Percentiles rank a stretch among this genome's conserved stretches.
These are phyloP conservation scores for Bacidia gigantensis DNA, from an alignment of 495 filamentous ascomycete genomes.

Conservation along the genomic window DNA sequence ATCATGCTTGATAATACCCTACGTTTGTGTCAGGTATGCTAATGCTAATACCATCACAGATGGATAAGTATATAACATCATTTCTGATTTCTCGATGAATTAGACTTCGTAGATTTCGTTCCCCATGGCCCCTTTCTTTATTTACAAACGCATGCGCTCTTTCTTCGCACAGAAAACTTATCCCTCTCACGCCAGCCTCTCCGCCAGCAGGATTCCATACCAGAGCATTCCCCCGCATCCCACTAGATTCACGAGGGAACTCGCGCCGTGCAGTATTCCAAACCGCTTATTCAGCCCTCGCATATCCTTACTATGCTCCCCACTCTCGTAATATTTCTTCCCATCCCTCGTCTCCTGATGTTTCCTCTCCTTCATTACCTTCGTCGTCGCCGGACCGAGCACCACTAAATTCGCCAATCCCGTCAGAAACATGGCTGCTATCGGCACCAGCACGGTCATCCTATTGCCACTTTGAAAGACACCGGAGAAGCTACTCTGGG, in stretches of 20 bases:
- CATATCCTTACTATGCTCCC: slow-evolving; percentile 73
- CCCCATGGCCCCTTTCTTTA: too few species aligned
- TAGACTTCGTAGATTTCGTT: too few species aligned
- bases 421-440: slow-evolving; percentile 48
- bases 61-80: too few species aligned
- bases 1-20: too few species aligned
- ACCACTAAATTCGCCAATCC: slow-evolving; percentile 52
- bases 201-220: slow-evolving; percentile 60
- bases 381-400: slow-evolving; percentile 57
- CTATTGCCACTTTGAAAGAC: slow-evolving; percentile 41
- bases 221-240: slow-evolving; percentile 49
- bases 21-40: too few species aligned
- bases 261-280: slow-evolving; percentile 61
- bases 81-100: too few species aligned
- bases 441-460: slow-evolving; percentile 46
- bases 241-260: slow-evolving; percentile 58
- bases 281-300: slow-evolving; percentile 66
- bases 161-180: neutral
- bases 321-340: slow-evolving; percentile 63
- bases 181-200: slow-evolving; percentile 32
- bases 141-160: neutral
- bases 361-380: slow-evolving; percentile 59
- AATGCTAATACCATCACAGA: too few species aligned
- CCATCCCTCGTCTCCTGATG: slow-evolving; percentile 69
- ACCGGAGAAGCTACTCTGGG: slow-evolving; percentile 35